phyloP scores from a whole-genome alignment of 352 stramenopile species.

The Phytophthora nicotianae region DNA sequence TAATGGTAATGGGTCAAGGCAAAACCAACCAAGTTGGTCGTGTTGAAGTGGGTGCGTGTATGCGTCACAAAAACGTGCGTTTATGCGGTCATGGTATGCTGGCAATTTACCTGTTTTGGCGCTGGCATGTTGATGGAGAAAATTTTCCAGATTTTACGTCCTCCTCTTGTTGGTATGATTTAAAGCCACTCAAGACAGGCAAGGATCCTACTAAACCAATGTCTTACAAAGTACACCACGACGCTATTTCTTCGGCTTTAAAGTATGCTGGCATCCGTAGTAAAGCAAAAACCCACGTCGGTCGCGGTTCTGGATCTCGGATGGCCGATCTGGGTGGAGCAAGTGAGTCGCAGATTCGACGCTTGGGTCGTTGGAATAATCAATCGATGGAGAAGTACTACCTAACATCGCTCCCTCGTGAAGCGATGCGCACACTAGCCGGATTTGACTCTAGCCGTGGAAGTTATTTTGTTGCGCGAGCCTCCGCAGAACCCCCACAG shows the following conservation, averaged over 20 bases:
- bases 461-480: background rate
- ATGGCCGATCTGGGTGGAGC: background rate
- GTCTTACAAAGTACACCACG: background rate
- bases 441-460: background rate
- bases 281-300: background rate
- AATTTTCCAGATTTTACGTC: background rate
- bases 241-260: background rate
- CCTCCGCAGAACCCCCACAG: background rate
- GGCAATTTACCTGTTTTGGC: background rate
- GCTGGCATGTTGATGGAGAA: background rate
- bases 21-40: slow-evolving; percentile 1
- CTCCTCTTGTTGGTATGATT: background rate
- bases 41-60: background rate
- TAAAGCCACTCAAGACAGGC: background rate
- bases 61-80: background rate
- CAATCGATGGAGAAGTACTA: background rate
- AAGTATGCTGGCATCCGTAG: background rate
- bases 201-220: background rate
- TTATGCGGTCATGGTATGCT: background rate
- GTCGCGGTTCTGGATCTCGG: background rate
- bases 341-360: background rate
- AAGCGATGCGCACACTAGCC: background rate
- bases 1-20: background rate
- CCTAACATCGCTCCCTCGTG: background rate
- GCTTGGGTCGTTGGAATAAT: background rate